These are phyloP conservation scores for Ogataea kodamae DNA, from an alignment of 805 yeast genomes.

Conservation along the genomic window DNA sequence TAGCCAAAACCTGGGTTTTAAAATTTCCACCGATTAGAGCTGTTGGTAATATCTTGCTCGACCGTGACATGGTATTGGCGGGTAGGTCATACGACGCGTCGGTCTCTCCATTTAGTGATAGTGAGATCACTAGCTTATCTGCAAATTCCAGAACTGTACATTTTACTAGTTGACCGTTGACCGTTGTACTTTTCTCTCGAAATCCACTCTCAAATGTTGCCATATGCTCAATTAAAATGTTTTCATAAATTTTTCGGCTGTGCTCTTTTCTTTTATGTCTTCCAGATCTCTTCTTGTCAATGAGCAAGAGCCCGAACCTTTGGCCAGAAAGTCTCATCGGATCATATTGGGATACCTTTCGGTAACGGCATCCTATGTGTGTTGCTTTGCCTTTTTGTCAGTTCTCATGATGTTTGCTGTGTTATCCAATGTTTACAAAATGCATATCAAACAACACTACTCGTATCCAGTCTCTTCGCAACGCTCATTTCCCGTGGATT, in stretches of 20 bases:
- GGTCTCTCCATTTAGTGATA: constrained; percentile 42
- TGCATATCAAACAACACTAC: constrained; percentile 11
- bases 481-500: constrained; percentile 32
- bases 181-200: constrained; percentile 9
- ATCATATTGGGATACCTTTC: constrained; percentile 8
- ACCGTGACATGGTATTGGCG: constrained; percentile 8
- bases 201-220: constrained; percentile 2
- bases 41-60: constrained; percentile 15
- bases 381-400: constrained; percentile 25
- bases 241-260: constrained; percentile 2
- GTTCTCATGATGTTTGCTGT: constrained; percentile 26
- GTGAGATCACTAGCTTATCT: constrained; percentile 40
- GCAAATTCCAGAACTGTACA: constrained; percentile 32
- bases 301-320: constrained; percentile 10
- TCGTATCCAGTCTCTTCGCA: constrained; percentile 6
- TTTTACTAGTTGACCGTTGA: constrained; percentile 14
- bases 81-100: constrained; percentile 49
- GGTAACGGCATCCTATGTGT: constrained; percentile 17
- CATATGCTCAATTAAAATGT: neutral
- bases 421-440: constrained; percentile 15
- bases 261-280: constrained; percentile 2
- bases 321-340: constrained; percentile 12
- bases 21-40: constrained; percentile 45
- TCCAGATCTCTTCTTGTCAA: constrained; percentile 12
- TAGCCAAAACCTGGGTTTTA: constrained; percentile 44